Evolutionary conservation across 163 green algal genomes (phyloP).

Genomic region (Prototheca wickerhamii): DNA sequence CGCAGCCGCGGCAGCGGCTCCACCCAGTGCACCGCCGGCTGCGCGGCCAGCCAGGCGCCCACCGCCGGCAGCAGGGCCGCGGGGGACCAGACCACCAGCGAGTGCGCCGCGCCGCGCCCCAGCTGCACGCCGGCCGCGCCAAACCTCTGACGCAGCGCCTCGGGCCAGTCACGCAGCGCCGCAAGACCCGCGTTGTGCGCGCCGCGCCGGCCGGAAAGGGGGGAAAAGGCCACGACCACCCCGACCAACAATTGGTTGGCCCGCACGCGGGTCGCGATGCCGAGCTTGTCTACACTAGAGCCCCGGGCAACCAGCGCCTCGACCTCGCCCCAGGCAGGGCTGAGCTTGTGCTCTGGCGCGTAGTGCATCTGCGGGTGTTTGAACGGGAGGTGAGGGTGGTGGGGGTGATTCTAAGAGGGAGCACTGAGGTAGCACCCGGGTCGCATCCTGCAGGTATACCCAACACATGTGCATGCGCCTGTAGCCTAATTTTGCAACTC

Average conservation of each 20-base stretch:
- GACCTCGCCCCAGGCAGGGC: not conserved
- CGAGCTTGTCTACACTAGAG: not conserved
- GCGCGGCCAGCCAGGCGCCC: slow-evolving; percentile 31
- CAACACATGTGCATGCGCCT: not conserved
- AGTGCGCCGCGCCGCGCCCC: not conserved
- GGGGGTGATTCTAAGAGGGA: not conserved
- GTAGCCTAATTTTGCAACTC: too few species aligned
- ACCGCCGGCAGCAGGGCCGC: slow-evolving; percentile 9
- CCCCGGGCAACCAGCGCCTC: not conserved
- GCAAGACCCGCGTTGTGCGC: not conserved
- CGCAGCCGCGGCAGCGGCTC: slow-evolving; percentile 22
- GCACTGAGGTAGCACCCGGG: not conserved
- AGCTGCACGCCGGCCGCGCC: too few species aligned
- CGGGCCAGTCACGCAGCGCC: not conserved
- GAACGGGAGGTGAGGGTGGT: not conserved
- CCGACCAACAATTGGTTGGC: not conserved
- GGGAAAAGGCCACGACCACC: not conserved
- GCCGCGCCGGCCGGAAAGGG: not conserved
- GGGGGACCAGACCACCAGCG: not conserved
- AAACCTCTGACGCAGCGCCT: not conserved
- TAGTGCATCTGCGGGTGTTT: not conserved
- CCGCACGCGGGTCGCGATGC: not conserved
- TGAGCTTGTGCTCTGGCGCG: not conserved
- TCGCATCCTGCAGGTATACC: not conserved
- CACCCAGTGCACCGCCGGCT: slow-evolving; percentile 46